Percentiles rank a stretch among this genome's conserved stretches.
Conservation (phyloP, 2,329 filamentous ascomycete species). For the Drechslerella coelobrocha region DNA sequence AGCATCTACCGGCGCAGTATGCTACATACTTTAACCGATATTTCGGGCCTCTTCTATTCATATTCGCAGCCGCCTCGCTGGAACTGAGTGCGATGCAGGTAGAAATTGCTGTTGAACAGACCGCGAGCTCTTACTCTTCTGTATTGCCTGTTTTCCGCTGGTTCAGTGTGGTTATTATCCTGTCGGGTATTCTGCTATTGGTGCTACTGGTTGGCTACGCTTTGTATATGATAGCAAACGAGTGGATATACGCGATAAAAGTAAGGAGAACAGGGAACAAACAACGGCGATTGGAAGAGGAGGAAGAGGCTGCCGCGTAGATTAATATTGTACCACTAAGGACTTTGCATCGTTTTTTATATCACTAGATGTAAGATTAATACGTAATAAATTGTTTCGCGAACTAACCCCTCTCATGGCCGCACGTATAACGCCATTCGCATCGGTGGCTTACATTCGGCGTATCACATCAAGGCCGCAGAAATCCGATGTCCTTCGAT, state of each 20-base stretch:
- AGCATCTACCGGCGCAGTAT: slow-evolving; percentile 10
- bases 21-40: slow-evolving; percentile 12
- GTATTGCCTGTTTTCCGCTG: slow-evolving; percentile 2
- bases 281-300: too few species aligned
- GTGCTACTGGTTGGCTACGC: slow-evolving; percentile 7
- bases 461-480: too few species aligned
- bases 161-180: slow-evolving; percentile 6
- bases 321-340: too few species aligned
- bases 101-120: slow-evolving; percentile 58
- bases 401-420: too few species aligned
- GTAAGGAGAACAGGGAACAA: too few species aligned
- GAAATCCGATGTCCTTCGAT: too few species aligned
- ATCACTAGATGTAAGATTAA: too few species aligned
- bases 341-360: too few species aligned
- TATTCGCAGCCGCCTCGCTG: slow-evolving; percentile 60
- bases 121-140: slow-evolving; percentile 47
- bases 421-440: too few species aligned
- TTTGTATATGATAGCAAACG: slow-evolving; percentile 8
- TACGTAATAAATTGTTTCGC: too few species aligned
- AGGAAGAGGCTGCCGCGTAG: too few species aligned
- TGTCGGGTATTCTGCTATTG: slow-evolving; percentile 5
- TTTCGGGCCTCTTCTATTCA: slow-evolving; percentile 4
- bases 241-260: slow-evolving; percentile 9
- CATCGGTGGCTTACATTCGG: too few species aligned
- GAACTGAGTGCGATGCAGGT: slow-evolving; percentile 63